Evolutionary conservation across 306 rosid genomes (phyloP), one percentile per base, ranked within the genome.

Genomic region (Castanea sativa): DNA sequence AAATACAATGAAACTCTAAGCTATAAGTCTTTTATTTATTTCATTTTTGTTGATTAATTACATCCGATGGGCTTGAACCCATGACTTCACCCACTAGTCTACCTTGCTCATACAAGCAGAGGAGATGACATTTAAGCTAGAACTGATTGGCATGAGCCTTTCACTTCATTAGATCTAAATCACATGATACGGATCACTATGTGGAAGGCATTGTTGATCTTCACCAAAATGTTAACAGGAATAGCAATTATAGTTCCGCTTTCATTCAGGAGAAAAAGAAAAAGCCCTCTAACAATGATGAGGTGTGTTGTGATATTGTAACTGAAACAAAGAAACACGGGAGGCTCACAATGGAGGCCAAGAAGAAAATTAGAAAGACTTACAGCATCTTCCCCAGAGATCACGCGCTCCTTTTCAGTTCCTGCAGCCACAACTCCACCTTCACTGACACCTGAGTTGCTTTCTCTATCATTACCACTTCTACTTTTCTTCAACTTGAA

Each of bases 321-420:
- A 32, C 13, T 6, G 25, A 67, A 67, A 19, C 15, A 67, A 67
- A 67, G 71, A 67, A 67, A 67, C 25, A 18, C 4, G 27, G 65
- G 45, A 68, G 72, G 51, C 72, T 38, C 53, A 68, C 25, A n/a
- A 65, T 35, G 53, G 52, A 68, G 49, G 33, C 78, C 77, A 27
- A 80, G 58, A 52, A 11, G 57, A 69, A 73, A 10, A 83, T 78
- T 35, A 33, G 71, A 82, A 69, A 33, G 81, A 83, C 91, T 84
- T 86, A 92, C 99, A 6, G 99, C 99, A 81, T 95, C 99, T 86
- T 95, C 99, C 69, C 92, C 98, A 30, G 98, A 90, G 81, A 95
- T 89, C 76, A 84, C 81, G 20, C 94, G 94, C 86, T 92, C 98
- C 77, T 88, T 89, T 69, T 90, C 98, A 65, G 99, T 95, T 86